Base-by-base conservation (phyloP, 1,284 basidiomycete genomes). In the Mycena citricolor region DNA sequence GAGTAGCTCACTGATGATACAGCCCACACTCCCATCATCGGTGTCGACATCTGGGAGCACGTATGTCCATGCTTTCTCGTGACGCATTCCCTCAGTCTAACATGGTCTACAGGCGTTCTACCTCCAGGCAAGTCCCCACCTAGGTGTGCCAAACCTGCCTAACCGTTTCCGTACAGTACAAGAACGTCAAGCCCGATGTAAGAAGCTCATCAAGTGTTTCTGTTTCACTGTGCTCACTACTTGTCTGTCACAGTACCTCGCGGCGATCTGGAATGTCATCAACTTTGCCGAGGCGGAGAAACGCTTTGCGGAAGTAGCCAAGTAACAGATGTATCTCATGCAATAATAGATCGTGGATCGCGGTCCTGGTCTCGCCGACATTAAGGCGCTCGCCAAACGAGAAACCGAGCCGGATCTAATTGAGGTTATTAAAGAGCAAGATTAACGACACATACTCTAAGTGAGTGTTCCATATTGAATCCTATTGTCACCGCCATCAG, bases 41-140 rank as follows among this genome's bases (percentile, higher is more conserved):
- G 95, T 49, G 85, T 98, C 56, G 97, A 99, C 69, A 90, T 97
- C 61, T 98, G 97, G 94, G 90, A 92, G 67, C 90, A 93, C 67
- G 89, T 82, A 59, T 34, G 81, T 73, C 45, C 32, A 32, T 31
- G 53, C 14, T 31, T 5, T 41, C 12, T 22, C 13, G 10, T 29
- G 23, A 16, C 33, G 29, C 17, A 5, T 21, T 48, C 29, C 37
- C 46, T 20, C 31, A 13, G 32, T 19, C 22, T 39, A 22, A 31
- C 44, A 46, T 32, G 42, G 36, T 17, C 39, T 23, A 6, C 55
- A 81, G 80, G 81, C 85, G 11, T 87, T 86, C 65, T 94, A 94
- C 73, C 80, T 94, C 43, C 86, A 71, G 63, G 69, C 59, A 61
- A 49, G 63, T 58, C 21, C 29, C 36, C 26, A 14, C 32, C 28